Evolutionary conservation across 1,284 basidiomycete genomes (phyloP).

Genomic region (Cryptococcus sp.): DNA sequence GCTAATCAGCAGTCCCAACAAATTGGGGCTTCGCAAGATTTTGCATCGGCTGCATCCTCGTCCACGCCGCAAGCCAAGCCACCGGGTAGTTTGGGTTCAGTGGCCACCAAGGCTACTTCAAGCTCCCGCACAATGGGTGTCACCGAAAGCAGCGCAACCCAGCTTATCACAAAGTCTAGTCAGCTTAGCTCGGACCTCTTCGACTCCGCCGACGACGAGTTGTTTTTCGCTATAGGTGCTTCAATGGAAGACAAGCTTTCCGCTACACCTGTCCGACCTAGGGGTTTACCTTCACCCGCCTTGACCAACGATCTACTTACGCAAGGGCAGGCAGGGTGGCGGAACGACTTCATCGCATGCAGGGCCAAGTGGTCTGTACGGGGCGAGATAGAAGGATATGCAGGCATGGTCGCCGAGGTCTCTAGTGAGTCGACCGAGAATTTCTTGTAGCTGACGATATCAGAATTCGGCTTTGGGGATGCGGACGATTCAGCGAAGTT

Average conservation of each 20-base stretch:
- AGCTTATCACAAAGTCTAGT: too few relatives aligned
- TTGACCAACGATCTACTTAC: background rate
- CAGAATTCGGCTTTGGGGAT: constrained; percentile 15
- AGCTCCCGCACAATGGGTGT: too few relatives aligned
- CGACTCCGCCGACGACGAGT: background rate
- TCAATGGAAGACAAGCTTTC: constrained; percentile 1
- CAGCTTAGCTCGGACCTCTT: background rate
- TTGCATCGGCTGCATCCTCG: too few relatives aligned
- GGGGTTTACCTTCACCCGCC: constrained; percentile 4
- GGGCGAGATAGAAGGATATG: constrained; percentile 28
- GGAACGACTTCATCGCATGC: constrained; percentile 14
- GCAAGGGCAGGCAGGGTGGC: constrained; percentile 10
- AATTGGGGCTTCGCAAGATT: too few relatives aligned
- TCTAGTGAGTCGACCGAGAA: constrained; percentile 10
- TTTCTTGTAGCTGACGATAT: background rate
- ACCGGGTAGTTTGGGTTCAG: too few relatives aligned
- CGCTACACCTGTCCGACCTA: background rate
- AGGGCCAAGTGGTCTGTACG: constrained; percentile 5
- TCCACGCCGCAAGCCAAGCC: too few relatives aligned
- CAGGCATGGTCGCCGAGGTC: constrained; percentile 22
- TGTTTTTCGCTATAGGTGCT: constrained; percentile 12
- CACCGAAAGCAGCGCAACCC: too few relatives aligned
- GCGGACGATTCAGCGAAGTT: constrained; percentile 17
- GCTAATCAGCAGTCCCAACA: too few relatives aligned
- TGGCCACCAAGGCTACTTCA: too few relatives aligned